A percentile compares a stretch with the other conserved stretches of the same genome.
Evolutionary conservation across 306 rosid genomes (phyloP).

Genomic region (Fagus crenata): DNA sequence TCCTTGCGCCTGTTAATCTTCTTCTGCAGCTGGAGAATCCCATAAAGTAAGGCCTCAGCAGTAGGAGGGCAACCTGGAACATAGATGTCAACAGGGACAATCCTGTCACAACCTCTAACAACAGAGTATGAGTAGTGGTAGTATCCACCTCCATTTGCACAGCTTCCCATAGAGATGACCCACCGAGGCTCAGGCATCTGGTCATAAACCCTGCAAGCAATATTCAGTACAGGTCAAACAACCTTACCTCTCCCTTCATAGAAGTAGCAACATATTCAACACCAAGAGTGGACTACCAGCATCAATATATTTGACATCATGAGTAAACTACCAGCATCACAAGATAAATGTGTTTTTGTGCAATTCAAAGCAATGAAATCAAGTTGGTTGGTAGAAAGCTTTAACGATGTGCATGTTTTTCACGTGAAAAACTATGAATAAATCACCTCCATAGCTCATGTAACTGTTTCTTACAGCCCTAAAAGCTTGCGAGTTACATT

Average conservation of each 20-base stretch:
- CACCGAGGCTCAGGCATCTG: slow-evolving; percentile 99
- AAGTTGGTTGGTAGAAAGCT: background rate
- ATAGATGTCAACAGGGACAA: slow-evolving; percentile 92
- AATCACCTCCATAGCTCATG: background rate
- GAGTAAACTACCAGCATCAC: background rate
- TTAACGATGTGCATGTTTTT: background rate
- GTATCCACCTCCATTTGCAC: slow-evolving; percentile 99
- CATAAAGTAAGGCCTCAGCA: slow-evolving; percentile 91
- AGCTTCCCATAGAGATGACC: slow-evolving; percentile 99
- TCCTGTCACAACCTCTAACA: slow-evolving; percentile 93
- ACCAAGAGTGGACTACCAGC: background rate
- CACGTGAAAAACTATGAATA: background rate
- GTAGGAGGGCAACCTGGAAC: slow-evolving; percentile 99
- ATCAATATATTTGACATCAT: background rate
- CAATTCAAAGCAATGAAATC: background rate
- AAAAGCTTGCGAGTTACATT: slow-evolving; percentile 1
- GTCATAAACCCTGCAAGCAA: slow-evolving; percentile 82
- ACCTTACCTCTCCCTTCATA: background rate
- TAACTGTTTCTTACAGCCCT: background rate
- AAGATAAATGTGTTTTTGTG: background rate
- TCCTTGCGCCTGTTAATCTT: slow-evolving; percentile 97
- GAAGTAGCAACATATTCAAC: background rate
- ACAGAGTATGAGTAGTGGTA: slow-evolving; percentile 96
- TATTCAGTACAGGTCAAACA: slow-evolving; percentile 15
- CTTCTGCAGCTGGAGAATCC: slow-evolving; percentile 97